Base-by-base conservation (phyloP, 1,284 basidiomycete species). In the Xerocomus minutiporus region DNA sequence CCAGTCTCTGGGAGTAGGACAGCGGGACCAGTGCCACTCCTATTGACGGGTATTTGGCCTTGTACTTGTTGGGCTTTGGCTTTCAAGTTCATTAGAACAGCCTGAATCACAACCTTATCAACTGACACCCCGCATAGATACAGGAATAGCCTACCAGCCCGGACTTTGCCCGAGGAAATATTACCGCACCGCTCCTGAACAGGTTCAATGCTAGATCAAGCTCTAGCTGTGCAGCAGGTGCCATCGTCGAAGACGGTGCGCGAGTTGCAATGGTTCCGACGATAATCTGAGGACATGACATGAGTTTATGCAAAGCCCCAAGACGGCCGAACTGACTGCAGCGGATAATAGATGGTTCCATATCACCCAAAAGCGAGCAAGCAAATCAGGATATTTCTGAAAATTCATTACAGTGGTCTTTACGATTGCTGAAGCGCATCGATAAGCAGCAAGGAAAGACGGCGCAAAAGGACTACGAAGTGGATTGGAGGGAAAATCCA, bases 381-480 rank as follows among this genome's bases (percentile, higher is more conserved):
- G 79, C 17, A 83, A 66, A 20, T 79, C 76, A 4, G 81, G 80
- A 50, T 78, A 78, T 55, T 76, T 71, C 46, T 81, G 77, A 49
- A 73, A 77, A 56, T 80, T 77, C 54, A 78, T 73, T 32, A 75
- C 57, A 55, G 66, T 75, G 1, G 75, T 73, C 64, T 81, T 82
- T 55, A 83, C 80, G 13, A 76, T 72, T n/a, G 75, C 74, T 17
- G 81, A 82, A 25, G 81, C 81, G 58, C 79, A 81, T 55, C 81
- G 73, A 60, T 83, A 84, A 40, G 81, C 77, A 9, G 82, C 81
- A 28, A 84, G 71, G 60, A 83, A 83, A 3, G 82, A 84, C 0
- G 82, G 83, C 4, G 83, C 80, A 54, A 79, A 84, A 6, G 79
- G 79, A 58, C 82, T 83, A 39, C 80, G 73, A 17, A 84, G 69